Evolutionary conservation across 2,329 filamentous ascomycete genomes (phyloP), one percentile per base, ranked within the genome.

Genomic region (Penicillium sumatraense): DNA sequence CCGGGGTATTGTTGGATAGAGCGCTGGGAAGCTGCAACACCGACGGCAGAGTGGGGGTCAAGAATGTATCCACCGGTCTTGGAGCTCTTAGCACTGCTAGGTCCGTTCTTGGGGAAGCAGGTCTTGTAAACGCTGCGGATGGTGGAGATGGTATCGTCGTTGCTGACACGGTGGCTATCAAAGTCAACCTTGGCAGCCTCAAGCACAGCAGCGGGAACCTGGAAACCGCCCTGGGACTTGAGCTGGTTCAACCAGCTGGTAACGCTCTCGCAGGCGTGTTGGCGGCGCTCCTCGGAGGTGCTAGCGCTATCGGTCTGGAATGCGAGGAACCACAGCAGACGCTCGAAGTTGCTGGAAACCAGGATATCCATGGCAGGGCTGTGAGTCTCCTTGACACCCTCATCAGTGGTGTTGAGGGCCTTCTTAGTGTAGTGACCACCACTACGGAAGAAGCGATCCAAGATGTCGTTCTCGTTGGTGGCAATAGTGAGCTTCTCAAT

Each of bases 301-400:
- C 74, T 74, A 31, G 68, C 58, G 40, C 68, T 63, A 56, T 77
- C 86, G 57, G 87, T 88, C 64, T 89, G 84, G 76, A 91, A 56
- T 5, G 91, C 89, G 24, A 98, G 81, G 81, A 91, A 97, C 93
- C 93, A 98, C 10, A 99, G 82, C 5, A 99, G 82, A 27, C 95
- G 86, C 81, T 99, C 95, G 72, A 99, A 98, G 80, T 99, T 99
- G 73, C 89, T 95, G 21, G 89, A 93, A 11, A 98, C 93, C 3
- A 98, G 82, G 62, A 98, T 98, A 74, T 99, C 95, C 95, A 99
- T 98, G 42, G 95, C 95, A 0, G 95, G 95, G 65, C 89, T 92
- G 49, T 96, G 83, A 0, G 95, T 99, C 78, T 96, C 93, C 78
- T 91, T 93, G 59, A 93, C 91, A 33, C 90, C 91, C 41, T 86